Evolutionary conservation across 108 stramenopile species (phyloP).

Genomic region (Fragilaria radians): DNA sequence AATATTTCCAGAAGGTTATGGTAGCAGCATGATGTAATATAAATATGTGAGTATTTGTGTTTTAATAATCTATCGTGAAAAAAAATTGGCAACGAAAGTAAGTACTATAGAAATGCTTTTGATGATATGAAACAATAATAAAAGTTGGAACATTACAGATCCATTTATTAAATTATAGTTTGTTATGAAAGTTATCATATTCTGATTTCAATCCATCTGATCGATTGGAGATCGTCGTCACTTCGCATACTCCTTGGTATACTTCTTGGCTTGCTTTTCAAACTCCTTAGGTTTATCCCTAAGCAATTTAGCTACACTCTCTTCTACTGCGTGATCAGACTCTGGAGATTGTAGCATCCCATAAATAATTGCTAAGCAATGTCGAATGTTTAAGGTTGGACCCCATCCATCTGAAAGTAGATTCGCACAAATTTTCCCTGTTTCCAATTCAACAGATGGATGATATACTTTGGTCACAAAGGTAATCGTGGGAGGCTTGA

Average conservation of each 20-base stretch:
- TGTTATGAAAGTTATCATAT: too few relatives aligned
- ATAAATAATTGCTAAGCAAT: constrained; percentile 32
- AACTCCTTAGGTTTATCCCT: constrained; percentile 54
- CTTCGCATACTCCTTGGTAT: constrained; percentile 52
- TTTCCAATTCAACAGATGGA: constrained; percentile 68
- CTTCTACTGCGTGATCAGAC: constrained; percentile 49
- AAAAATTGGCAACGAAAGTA: neutral
- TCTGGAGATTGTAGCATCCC: constrained; percentile 38
- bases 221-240: too few relatives aligned
- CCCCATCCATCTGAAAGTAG: constrained; percentile 52
- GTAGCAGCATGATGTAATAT: neutral
- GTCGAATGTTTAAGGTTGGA: constrained; percentile 49
- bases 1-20: constrained; percentile 21
- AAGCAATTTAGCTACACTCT: constrained; percentile 35
- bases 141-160: too few relatives aligned
- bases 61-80: too few relatives aligned
- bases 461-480: constrained; percentile 85
- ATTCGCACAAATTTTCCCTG: constrained; percentile 80
- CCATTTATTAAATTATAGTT: too few relatives aligned
- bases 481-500: constrained; percentile 78
- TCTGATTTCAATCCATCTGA: too few relatives aligned
- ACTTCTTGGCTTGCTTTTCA: constrained; percentile 57
- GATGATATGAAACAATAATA: too few relatives aligned
- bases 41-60: too few relatives aligned
- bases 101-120: too few relatives aligned